Conservation (phyloP, 2,329 filamentous ascomycete species). For the Epichloe brachyelytri region DNA sequence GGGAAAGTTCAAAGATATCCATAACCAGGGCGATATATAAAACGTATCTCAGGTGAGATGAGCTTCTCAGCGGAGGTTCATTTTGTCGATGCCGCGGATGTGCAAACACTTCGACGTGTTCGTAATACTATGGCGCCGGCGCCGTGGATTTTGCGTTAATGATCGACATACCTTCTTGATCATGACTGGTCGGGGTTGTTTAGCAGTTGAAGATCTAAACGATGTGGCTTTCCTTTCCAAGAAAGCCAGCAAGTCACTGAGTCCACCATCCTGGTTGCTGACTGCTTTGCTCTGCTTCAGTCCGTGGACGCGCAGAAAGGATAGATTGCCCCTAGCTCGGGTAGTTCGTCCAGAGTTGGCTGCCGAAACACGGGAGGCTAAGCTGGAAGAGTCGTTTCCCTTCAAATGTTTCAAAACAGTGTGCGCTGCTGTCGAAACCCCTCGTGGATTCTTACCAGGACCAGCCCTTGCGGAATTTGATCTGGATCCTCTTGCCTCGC, state of each 20-base stretch:
- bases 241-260: conserved; percentile 52
- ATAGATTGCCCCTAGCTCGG: conserved; percentile 15
- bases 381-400: conserved; percentile 19
- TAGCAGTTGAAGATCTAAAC: conserved; percentile 33
- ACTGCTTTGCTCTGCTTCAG: conserved; percentile 57
- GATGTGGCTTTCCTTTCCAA: conserved; percentile 56
- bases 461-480: conserved; percentile 16
- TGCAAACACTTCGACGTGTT: conserved; percentile 3
- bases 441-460: conserved; percentile 12
- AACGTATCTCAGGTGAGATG: neutral
- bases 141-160: conserved; percentile 14
- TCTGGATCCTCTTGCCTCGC: conserved; percentile 17
- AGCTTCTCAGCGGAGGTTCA: neutral
- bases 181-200: conserved; percentile 38
- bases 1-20: neutral
- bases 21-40: conserved; percentile 1
- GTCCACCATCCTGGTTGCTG: conserved; percentile 51
- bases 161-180: conserved; percentile 64
- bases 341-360: conserved; percentile 13
- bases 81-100: conserved; percentile 1
- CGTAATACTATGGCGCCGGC: conserved; percentile 3
- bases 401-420: conserved; percentile 30
- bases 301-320: conserved; percentile 41
- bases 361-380: conserved; percentile 23
- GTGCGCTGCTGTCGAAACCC: conserved; percentile 26